phyloP scores from a whole-genome alignment of 2,329 filamentous ascomycete species.

The Botryotinia globosa region DNA sequence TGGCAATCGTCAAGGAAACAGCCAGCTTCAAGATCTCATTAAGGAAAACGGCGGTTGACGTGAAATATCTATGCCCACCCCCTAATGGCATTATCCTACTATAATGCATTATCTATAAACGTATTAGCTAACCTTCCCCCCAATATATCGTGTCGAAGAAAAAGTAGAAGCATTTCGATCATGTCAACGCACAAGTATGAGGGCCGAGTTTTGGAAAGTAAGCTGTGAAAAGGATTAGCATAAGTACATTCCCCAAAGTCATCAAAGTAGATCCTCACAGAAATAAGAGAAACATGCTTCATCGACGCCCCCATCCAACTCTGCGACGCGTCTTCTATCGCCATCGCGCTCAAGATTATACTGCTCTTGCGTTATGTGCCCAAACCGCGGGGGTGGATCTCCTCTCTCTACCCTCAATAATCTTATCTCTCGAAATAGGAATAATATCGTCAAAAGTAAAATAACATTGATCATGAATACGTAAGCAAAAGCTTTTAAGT shows the following conservation, averaged over 20 bases:
- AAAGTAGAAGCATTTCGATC: not conserved
- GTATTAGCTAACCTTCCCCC: not conserved
- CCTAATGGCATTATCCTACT: slow-evolving; percentile 86
- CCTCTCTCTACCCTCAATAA: slow-evolving; percentile 9
- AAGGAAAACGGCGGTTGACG: slow-evolving; percentile 90
- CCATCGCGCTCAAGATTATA: slow-evolving; percentile 5
- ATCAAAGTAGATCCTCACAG: slow-evolving; percentile 46
- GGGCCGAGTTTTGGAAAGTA: slow-evolving; percentile 74
- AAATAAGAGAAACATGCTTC: slow-evolving; percentile 66
- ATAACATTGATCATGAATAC: not conserved
- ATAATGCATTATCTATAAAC: slow-evolving; percentile 79
- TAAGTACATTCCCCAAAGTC: slow-evolving; percentile 28
- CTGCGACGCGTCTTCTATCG: slow-evolving; percentile 23
- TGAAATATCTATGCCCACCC: slow-evolving; percentile 83
- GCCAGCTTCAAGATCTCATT: slow-evolving; percentile 89
- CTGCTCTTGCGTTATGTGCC: not conserved
- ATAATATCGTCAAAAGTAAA: not conserved
- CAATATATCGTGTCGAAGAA: not conserved
- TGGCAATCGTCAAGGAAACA: slow-evolving; percentile 79
- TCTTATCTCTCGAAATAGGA: not conserved
- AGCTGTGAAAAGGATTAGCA: slow-evolving; percentile 51
- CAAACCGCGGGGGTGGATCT: slow-evolving; percentile 1
- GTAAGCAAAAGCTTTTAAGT: slow-evolving; percentile 14
- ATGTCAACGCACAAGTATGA: slow-evolving; percentile 60
- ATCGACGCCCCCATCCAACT: slow-evolving; percentile 56